phyloP scores from a whole-genome alignment of 2,329 filamentous ascomycete species.

The Parastagonospora avenae region DNA sequence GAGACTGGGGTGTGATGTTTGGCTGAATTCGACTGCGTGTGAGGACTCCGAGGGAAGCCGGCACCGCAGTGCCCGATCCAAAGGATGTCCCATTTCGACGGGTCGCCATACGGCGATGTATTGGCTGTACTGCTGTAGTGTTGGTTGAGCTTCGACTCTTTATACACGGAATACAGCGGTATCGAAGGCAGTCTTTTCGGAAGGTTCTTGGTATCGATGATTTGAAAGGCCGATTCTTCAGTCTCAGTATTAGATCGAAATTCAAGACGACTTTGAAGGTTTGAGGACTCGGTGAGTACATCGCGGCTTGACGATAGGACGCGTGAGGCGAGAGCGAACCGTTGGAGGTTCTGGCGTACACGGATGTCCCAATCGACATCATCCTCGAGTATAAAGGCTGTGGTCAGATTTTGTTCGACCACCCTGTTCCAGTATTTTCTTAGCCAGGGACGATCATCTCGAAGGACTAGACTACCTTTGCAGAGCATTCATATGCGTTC shows the following conservation, averaged over 20 bases:
- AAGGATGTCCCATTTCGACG: slow-evolving; percentile 47
- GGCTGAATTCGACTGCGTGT: background rate
- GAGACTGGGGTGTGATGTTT: slow-evolving; percentile 11
- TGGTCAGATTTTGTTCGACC: slow-evolving; percentile 37
- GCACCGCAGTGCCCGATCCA: slow-evolving; percentile 47
- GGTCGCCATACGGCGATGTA: slow-evolving; percentile 44
- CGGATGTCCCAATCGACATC: slow-evolving; percentile 42
- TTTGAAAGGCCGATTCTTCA: slow-evolving; percentile 27
- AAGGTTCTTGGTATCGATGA: slow-evolving; percentile 28
- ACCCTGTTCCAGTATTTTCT: slow-evolving; percentile 17
- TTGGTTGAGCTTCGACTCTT: background rate
- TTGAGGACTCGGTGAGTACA: slow-evolving; percentile 12
- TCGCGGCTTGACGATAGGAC: slow-evolving; percentile 27
- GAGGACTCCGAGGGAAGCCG: slow-evolving; percentile 30
- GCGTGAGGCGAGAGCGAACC: slow-evolving; percentile 34
- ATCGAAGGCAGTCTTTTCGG: slow-evolving; percentile 26
- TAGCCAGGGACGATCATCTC: background rate
- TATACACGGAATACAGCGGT: slow-evolving; percentile 16
- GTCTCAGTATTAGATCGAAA: slow-evolving; percentile 30
- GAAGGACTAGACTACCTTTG: slow-evolving; percentile 17
- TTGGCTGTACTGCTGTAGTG: background rate
- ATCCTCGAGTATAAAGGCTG: slow-evolving; percentile 39
- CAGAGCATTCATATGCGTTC: slow-evolving; percentile 40
- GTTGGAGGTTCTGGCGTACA: slow-evolving; percentile 35
- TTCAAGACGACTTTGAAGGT: slow-evolving; percentile 19